Evolutionary conservation across 805 yeast genomes (phyloP), one percentile per base, ranked within the genome.

Genomic region (Ogataea trehaloabstinens): DNA sequence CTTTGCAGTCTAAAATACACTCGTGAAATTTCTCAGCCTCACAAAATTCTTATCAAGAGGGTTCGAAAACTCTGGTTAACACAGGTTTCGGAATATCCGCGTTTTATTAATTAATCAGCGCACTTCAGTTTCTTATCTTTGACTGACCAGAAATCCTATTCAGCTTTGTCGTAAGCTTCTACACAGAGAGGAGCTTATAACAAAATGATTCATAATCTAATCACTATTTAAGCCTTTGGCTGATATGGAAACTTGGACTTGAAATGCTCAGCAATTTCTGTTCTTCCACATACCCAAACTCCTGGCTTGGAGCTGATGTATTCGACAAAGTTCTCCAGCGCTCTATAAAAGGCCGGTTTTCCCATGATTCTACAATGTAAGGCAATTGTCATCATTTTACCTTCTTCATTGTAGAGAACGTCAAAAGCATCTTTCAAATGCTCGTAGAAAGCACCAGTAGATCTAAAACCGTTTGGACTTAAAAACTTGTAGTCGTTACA

Each of bases 381-480:
- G 4, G 66, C 66, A 19, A 64, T 54, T 11, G 64, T 62, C 66
- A 64, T 63, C 57, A 64, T 62, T 37, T 64, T 61, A n/a, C 55
- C 54, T 11, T 64, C 68, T 44, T 64, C 68, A 8, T 52, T 56
- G 44, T 64, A 64, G 15, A 64, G 50, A 19, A 57, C 52, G 38
- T 64, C 70, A 43, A 65, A 65, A 3, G 68, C 64, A 32, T 59
- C 56, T 32, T 54, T 58, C 33, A 63, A 35, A 45, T 65, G 66
- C 24, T 56, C 63, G 22, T 38, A 48, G 35, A 54, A 55, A 4
- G 54, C 55, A 28, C 49, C 47, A n/a, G 50, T 42, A 12, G 59
- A 48, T 41, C 59, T 46, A 39, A 54, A 55, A 11, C 60, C 59
- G 25, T 54, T 51, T 12, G 60, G 41, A 24, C 28, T 46, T 13